Conservation (phyloP, 192 early-diverging fungal genomes). For the Coemansia erecta region DNA sequence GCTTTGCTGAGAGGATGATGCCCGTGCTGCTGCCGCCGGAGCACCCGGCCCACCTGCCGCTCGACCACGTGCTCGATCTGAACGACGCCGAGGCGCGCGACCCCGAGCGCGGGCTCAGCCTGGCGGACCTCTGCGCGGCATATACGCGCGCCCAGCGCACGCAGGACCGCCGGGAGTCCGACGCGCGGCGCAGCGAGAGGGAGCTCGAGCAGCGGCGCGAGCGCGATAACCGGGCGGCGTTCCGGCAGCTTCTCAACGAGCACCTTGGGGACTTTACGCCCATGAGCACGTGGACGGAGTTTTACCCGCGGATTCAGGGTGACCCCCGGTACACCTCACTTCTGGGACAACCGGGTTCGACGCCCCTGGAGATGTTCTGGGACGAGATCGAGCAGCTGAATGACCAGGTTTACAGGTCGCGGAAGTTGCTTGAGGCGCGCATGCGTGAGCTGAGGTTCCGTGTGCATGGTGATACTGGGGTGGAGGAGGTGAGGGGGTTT, state of each 20-base stretch:
- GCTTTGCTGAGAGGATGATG: no score
- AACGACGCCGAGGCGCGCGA: not conserved
- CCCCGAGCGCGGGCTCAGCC: slow-evolving; percentile 62
- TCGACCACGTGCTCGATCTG: no score
- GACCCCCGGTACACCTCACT: slow-evolving; percentile 69
- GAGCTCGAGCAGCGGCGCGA: slow-evolving; percentile 58
- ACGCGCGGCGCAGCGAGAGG: slow-evolving; percentile 55
- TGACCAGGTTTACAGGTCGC: slow-evolving; percentile 67
- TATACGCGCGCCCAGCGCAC: slow-evolving; percentile 69
- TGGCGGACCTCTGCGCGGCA: slow-evolving; percentile 75
- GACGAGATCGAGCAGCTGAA: slow-evolving; percentile 81
- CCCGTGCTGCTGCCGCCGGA: no score
- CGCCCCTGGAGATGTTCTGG: slow-evolving; percentile 92
- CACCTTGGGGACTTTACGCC: slow-evolving; percentile 62
- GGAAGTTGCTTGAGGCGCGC: slow-evolving; percentile 58
- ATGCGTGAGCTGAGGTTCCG: slow-evolving; percentile 36
- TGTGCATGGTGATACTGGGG: slow-evolving; percentile 11
- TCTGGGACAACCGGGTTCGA: slow-evolving; percentile 79
- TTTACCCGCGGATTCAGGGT: slow-evolving; percentile 69
- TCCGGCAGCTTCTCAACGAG: slow-evolving; percentile 68
- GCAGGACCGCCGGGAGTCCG: slow-evolving; percentile 63
- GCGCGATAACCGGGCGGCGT: slow-evolving; percentile 70
- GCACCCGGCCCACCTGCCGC: no score
- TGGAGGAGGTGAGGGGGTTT: slow-evolving; percentile 50
- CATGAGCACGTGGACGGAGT: slow-evolving; percentile 80